Evolutionary conservation across 1,284 basidiomycete genomes (phyloP).

Genomic region (Ceratorhiza oryzae-sativae): DNA sequence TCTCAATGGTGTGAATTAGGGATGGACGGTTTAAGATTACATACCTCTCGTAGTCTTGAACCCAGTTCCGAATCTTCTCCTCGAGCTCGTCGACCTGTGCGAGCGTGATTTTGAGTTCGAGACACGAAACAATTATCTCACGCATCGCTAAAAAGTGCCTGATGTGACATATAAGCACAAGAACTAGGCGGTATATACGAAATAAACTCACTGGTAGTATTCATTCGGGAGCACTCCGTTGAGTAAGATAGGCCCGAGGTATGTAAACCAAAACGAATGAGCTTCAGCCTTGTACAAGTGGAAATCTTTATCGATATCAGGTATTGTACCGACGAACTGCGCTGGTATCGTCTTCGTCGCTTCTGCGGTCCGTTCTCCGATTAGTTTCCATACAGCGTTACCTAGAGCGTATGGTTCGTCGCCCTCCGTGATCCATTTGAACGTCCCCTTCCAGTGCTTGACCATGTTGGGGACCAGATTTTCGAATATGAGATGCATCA

Average conservation of each 20-base stretch:
- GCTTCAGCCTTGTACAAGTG: constrained; percentile 46
- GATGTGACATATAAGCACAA: not conserved
- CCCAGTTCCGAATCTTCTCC: constrained; percentile 53
- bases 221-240: constrained; percentile 44
- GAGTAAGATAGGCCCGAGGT: constrained; percentile 48
- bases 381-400: constrained; percentile 47
- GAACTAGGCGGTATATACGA: constrained; percentile 44
- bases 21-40: constrained; percentile 13
- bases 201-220: constrained; percentile 49
- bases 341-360: constrained; percentile 48
- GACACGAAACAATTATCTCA: constrained; percentile 46
- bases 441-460: constrained; percentile 50
- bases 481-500: constrained; percentile 43
- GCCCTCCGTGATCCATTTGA: constrained; percentile 47
- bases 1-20: not conserved
- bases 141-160: not conserved
- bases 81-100: constrained; percentile 51
- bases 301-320: constrained; percentile 47
- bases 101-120: constrained; percentile 54
- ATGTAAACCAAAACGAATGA: constrained; percentile 54
- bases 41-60: constrained; percentile 56
- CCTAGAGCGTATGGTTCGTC: constrained; percentile 41
- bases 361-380: constrained; percentile 47
- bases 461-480: constrained; percentile 40
- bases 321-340: constrained; percentile 47